These are phyloP conservation scores for Elaeagnus macrophylla DNA, from an alignment of 306 rosid genomes.

Conservation along the genomic window DNA sequence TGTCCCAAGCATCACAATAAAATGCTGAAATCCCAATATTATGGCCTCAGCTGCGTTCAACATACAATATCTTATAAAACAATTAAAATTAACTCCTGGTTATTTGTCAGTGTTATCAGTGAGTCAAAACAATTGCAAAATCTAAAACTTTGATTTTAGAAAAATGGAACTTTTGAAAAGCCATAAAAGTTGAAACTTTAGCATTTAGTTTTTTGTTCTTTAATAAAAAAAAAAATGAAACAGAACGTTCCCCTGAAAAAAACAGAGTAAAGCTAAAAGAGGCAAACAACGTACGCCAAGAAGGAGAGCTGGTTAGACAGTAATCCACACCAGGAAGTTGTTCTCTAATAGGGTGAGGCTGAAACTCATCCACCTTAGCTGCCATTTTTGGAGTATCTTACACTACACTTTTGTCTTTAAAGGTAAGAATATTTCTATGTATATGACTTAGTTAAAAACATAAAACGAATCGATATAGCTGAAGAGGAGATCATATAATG, in stretches of 20 bases:
- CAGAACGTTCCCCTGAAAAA: neutral
- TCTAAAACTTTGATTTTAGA: too few species aligned
- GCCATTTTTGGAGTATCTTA: neutral
- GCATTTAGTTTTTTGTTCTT: neutral
- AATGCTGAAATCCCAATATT: conserved; percentile 74
- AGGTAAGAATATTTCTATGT: too few species aligned
- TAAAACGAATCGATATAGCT: too few species aligned
- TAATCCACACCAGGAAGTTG: conserved; percentile 76
- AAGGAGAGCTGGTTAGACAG: conserved; percentile 65
- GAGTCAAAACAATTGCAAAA: too few species aligned
- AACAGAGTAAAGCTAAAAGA: neutral
- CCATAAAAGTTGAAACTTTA: too few species aligned
- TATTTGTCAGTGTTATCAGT: too few species aligned
- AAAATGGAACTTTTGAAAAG: too few species aligned
- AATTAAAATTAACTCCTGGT: too few species aligned
- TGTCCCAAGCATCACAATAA: conserved; percentile 65
- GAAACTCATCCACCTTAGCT: conserved; percentile 42
- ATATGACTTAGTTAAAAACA: too few species aligned
- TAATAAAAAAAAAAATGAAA: neutral
- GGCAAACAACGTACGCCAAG: conserved; percentile 47
- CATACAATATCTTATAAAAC: too few species aligned
- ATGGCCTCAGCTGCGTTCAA: conserved; percentile 56
- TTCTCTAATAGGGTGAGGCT: conserved; percentile 68
- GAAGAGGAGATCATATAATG: too few species aligned
- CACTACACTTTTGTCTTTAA: too few species aligned